These are phyloP conservation scores for Schizosaccharomyces japonicus DNA, from an alignment of 805 yeast genomes.

Conservation along the genomic window DNA sequence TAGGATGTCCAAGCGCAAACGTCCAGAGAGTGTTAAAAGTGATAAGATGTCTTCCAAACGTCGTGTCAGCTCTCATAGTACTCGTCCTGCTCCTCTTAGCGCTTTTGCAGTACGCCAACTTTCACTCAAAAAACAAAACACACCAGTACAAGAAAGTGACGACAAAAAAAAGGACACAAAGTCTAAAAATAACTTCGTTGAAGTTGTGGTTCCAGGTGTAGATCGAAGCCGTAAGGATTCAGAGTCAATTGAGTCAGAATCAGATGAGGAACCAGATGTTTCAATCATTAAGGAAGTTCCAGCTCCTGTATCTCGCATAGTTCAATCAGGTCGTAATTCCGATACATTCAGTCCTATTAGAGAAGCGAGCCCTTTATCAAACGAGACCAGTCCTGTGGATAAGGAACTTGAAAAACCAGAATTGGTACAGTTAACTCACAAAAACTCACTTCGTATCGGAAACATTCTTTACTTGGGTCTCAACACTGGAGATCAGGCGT, in stretches of 20 bases:
- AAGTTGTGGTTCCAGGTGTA: not conserved
- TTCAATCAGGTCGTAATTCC: no score
- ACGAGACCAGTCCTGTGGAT: not conserved
- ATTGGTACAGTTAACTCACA: not conserved
- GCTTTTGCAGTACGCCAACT: not conserved
- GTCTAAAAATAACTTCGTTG: not conserved
- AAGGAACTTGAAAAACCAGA: not conserved
- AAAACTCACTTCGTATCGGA: not conserved
- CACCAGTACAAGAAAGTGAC: not conserved
- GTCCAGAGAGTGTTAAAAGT: no score
- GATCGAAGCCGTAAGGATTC: not conserved
- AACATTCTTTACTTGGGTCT: not conserved
- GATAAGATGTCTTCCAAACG: no score
- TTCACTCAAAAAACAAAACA: not conserved
- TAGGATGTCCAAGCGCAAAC: no score
- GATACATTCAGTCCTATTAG: no score
- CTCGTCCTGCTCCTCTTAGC: slow-evolving; percentile 3
- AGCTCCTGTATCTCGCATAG: no score
- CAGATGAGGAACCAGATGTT: no score
- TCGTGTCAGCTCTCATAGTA: no score
- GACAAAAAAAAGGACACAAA: not conserved
- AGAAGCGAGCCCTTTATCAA: no score
- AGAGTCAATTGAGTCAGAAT: not conserved
- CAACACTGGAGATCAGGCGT: not conserved
- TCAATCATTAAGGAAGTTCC: no score